These are phyloP conservation scores for Dimocarpus longan DNA, from an alignment of 345 rosid genomes.

Conservation along the genomic window DNA sequence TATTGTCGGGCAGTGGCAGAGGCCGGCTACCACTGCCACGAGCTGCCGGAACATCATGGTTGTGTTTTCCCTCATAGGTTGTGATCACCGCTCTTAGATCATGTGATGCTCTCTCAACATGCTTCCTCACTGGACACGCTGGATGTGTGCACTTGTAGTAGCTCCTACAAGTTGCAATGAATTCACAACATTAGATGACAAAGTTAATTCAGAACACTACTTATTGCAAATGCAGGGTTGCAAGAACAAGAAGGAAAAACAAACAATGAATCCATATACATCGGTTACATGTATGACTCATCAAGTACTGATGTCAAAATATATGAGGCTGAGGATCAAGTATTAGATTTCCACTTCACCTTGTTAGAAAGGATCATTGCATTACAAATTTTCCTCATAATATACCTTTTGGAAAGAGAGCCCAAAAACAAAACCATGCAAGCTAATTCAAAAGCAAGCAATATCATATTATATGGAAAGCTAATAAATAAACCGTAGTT, in stretches of 20 bases:
- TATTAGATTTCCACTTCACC: too few relatives aligned
- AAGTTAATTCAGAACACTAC: background rate
- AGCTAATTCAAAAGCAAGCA: background rate
- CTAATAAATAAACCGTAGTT: too few relatives aligned
- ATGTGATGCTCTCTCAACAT: constrained; percentile 87
- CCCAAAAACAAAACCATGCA: too few relatives aligned
- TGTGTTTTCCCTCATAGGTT: constrained; percentile 95
- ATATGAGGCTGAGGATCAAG: too few relatives aligned
- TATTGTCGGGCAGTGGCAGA: constrained; percentile 26
- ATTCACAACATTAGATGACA: background rate
- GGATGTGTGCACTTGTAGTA: constrained; percentile 84
- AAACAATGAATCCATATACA: background rate
- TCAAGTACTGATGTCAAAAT: too few relatives aligned
- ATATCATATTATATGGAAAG: too few relatives aligned
- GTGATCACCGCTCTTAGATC: constrained; percentile 87
- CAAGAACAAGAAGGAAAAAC: background rate
- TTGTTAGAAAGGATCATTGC: too few relatives aligned
- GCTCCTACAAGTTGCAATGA: constrained; percentile 54
- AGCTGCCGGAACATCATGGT: constrained; percentile 83
- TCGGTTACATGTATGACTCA: background rate
- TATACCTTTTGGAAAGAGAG: too few relatives aligned
- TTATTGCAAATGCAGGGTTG: too few relatives aligned
- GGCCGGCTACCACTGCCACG: constrained; percentile 68
- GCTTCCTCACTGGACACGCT: constrained; percentile 90
- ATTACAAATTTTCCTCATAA: too few relatives aligned